Conservation (phyloP, 306 rosid species). For the Rosa chinensis region DNA sequence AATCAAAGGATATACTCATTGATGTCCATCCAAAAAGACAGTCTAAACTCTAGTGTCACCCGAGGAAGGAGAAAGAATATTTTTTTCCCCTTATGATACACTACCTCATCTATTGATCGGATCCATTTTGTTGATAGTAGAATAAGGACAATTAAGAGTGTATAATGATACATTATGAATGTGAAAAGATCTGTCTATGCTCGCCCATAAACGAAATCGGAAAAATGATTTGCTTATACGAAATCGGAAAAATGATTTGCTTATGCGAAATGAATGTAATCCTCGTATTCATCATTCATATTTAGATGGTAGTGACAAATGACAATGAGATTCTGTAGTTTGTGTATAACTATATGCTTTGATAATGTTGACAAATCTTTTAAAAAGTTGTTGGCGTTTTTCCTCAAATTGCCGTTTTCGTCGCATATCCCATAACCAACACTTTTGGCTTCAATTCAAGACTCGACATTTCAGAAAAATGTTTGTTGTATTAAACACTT, state of each 20-base stretch:
- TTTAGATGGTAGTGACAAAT: not conserved
- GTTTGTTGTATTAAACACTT: not conserved
- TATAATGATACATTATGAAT: not conserved
- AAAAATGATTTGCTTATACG: not conserved
- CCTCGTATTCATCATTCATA: not conserved
- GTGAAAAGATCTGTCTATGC: not conserved
- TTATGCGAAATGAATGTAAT: not conserved
- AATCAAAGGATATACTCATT: too few relatives aligned
- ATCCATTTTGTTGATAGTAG: too few relatives aligned
- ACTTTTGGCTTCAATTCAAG: not conserved
- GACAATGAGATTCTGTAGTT: not conserved
- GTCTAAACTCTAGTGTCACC: too few relatives aligned
- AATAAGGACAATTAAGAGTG: too few relatives aligned
- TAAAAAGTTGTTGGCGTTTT: not conserved
- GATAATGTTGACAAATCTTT: slow-evolving; percentile 11
- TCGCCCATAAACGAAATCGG: too few relatives aligned
- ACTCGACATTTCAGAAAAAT: not conserved
- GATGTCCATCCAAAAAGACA: too few relatives aligned
- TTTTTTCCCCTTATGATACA: too few relatives aligned
- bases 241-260: too few relatives aligned
- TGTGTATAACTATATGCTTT: not conserved
- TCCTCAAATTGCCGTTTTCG: slow-evolving; percentile 7
- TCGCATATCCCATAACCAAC: not conserved
- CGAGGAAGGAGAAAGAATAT: too few relatives aligned
- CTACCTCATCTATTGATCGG: too few relatives aligned